Percentiles rank a stretch among this genome's conserved stretches.
These are phyloP conservation scores for Epichloe amarillans DNA, from an alignment of 2,329 filamentous ascomycete species.

Conservation along the genomic window DNA sequence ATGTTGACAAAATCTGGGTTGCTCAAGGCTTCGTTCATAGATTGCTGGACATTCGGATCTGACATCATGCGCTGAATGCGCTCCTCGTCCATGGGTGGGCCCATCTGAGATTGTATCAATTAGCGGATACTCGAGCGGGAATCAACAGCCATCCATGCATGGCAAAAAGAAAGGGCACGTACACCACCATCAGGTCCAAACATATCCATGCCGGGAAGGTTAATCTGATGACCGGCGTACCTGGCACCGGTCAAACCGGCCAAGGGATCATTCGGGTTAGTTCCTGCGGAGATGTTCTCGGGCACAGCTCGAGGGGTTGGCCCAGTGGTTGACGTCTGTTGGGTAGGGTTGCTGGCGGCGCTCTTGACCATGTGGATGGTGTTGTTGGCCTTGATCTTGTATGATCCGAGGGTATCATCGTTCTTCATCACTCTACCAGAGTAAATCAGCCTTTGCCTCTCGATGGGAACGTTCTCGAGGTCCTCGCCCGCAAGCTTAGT, in stretches of 20 bases:
- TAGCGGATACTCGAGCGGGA: slow-evolving; percentile 10
- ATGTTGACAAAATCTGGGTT: slow-evolving; percentile 92
- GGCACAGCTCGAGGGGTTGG: slow-evolving; percentile 35
- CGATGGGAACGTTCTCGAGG: slow-evolving; percentile 73
- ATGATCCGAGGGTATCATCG: slow-evolving; percentile 66
- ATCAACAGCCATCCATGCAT: background rate
- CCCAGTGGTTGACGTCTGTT: slow-evolving; percentile 27
- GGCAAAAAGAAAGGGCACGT: slow-evolving; percentile 27
- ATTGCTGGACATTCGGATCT: slow-evolving; percentile 74
- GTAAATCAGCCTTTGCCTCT: slow-evolving; percentile 92
- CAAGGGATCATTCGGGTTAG: slow-evolving; percentile 70
- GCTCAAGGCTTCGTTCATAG: slow-evolving; percentile 87
- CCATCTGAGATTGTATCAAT: slow-evolving; percentile 51
- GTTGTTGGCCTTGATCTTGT: slow-evolving; percentile 94
- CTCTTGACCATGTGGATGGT: slow-evolving; percentile 96
- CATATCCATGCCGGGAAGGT: slow-evolving; percentile 72
- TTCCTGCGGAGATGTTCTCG: slow-evolving; percentile 68
- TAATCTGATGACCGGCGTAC: slow-evolving; percentile 75
- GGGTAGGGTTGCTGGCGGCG: slow-evolving; percentile 66
- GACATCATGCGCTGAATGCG: slow-evolving; percentile 73
- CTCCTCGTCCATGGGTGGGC: slow-evolving; percentile 69
- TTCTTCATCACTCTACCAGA: slow-evolving; percentile 96
- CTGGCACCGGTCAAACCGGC: slow-evolving; percentile 83
- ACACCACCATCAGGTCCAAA: slow-evolving; percentile 93
- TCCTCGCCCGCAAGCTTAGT: slow-evolving; percentile 69